Evolutionary conservation across 495 filamentous ascomycete species (phyloP).

Genomic region (Podospora sp.): DNA sequence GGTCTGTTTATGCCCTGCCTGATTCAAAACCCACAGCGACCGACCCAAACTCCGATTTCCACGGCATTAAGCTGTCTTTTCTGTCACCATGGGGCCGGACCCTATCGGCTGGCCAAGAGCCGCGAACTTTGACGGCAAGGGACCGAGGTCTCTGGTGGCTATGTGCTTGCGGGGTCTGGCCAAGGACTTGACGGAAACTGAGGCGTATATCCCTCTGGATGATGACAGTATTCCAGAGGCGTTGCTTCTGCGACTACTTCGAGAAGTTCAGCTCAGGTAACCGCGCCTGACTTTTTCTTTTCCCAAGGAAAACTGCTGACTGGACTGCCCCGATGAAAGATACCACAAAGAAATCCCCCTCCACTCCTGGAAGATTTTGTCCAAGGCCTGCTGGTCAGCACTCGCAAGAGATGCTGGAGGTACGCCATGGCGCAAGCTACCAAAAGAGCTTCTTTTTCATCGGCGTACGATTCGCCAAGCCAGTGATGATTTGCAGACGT

Average conservation of each 20-base stretch:
- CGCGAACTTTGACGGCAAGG: not conserved
- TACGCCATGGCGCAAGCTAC: not conserved
- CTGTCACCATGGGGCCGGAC: too few species aligned
- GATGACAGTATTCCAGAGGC: not conserved
- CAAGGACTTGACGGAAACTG: not conserved
- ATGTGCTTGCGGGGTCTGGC: slow-evolving; percentile 4
- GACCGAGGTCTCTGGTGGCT: not conserved
- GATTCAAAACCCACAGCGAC: too few species aligned
- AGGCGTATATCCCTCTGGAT: not conserved
- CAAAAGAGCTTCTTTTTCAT: not conserved
- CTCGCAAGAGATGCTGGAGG: not conserved
- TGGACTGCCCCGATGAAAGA: not conserved
- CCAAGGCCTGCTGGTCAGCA: not conserved
- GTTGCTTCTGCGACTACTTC: not conserved
- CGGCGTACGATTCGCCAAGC: not conserved
- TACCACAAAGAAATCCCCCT: not conserved
- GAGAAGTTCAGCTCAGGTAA: not conserved
- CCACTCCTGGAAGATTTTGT: not conserved
- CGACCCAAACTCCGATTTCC: too few species aligned
- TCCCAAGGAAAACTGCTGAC: not conserved
- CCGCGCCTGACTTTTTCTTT: not conserved
- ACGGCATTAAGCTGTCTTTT: too few species aligned
- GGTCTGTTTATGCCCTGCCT: too few species aligned
- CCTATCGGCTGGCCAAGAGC: not conserved
- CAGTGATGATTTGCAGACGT: not conserved